Conservation (phyloP, 345 rosid species). For the Dovyalis caffra region DNA sequence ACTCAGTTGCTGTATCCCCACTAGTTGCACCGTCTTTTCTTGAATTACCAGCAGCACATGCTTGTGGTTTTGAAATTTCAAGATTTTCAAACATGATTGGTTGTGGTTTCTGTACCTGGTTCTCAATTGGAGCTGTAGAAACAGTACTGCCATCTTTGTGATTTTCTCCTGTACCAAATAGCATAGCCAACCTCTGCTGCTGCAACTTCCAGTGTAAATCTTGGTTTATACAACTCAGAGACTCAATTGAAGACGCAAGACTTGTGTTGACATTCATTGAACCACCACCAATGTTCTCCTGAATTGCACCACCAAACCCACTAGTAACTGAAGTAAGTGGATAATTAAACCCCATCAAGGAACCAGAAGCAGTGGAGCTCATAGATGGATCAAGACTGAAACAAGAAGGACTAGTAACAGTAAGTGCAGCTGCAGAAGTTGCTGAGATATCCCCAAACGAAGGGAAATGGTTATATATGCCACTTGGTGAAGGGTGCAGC, state of each 20-base stretch:
- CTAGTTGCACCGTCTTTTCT: conserved; percentile 33
- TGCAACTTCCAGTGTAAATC: conserved; percentile 94
- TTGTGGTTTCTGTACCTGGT: conserved; percentile 46
- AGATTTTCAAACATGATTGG: conserved; percentile 67
- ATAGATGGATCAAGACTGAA: conserved; percentile 52
- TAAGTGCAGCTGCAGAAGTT: conserved; percentile 7
- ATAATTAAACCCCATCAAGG: conserved; percentile 53
- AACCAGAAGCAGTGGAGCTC: conserved; percentile 17
- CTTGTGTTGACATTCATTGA: conserved; percentile 54
- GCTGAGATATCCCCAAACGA: conserved; percentile 39
- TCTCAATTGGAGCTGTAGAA: conserved; percentile 31
- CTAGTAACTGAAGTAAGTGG: conserved; percentile 33
- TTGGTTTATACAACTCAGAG: conserved; percentile 84
- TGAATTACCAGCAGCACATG: conserved; percentile 23
- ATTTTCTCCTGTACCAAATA: conserved; percentile 44
- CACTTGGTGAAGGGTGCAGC: conserved; percentile 36
- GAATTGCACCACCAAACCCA: conserved; percentile 41
- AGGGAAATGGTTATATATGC: conserved; percentile 43
- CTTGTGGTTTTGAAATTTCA: conserved; percentile 42
- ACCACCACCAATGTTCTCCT: conserved; percentile 31
- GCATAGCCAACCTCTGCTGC: conserved; percentile 76
- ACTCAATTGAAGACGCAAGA: conserved; percentile 82
- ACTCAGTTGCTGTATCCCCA: conserved; percentile 47
- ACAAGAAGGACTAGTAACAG: conserved; percentile 19
- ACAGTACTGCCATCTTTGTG: conserved; percentile 26